Evolutionary conservation across 108 stramenopile genomes (phyloP), one percentile per base, ranked within the genome.

Genomic region (Skeletonema potamos): DNA sequence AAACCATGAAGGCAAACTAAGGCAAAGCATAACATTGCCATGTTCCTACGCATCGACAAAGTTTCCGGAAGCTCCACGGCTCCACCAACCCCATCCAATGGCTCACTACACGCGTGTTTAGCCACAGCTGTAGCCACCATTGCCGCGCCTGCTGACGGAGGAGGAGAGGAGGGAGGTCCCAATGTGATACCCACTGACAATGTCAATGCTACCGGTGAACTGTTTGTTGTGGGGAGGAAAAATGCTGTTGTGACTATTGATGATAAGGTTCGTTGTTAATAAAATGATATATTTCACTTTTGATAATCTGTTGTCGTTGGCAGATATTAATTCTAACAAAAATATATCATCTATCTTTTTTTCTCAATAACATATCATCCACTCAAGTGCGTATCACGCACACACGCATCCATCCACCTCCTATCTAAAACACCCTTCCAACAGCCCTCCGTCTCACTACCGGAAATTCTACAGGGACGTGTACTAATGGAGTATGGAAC

Each of bases 371-470:
- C 18, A 2, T 37, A 1, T 2, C 36, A 18, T 18, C 17, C 0
- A n/a, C n/a, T n/a, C n/a, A 18, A 75, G 73, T 82, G 82, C 51
- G 77, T 82, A 10, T 79, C 77, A 27, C 72, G 82, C 18, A 46
- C 37, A 29, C 82, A 82, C 63, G 77, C 73, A 26, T 34, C 62
- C 8, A 64, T 82, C 27, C 66, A 59, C 20, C 58, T 82, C 41
- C 10, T 82, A 4, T 67, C 73, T 29, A 55, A 79, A 48, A 43
- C 37, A 6, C 51, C 66, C 13, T n/a, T 32, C 2, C 27, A 39
- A 20, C 11, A 27, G 7, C 20, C 30, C 8, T 2, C 15, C 15
- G 26, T 33, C 2, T 17, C 6, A 22, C 11, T 30, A 27, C 20
- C 62, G 5, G 27, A 39, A 26, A 32, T 37, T 17, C 22, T 24